A percentile compares a stretch with the other conserved stretches of the same genome.
phyloP scores from a whole-genome alignment of 495 filamentous ascomycete species.

The Hypomontagnella monticulosa region DNA sequence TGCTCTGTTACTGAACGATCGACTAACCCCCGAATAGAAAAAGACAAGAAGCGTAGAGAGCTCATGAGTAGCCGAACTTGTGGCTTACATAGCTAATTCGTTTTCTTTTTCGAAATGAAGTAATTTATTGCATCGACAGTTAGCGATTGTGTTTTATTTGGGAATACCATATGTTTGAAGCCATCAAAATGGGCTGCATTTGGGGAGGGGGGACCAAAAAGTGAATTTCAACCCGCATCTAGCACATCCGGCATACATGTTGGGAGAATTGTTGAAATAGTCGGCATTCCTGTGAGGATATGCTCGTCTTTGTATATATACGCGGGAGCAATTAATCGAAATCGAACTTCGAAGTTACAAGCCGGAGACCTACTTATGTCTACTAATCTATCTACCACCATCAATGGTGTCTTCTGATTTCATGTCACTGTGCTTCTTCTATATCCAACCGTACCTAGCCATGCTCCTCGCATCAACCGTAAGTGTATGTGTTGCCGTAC shows the following conservation, averaged over 20 bases:
- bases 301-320: slow-evolving; percentile 24
- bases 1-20: slow-evolving; percentile 24
- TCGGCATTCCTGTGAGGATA: slow-evolving; percentile 20
- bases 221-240: slow-evolving; percentile 14
- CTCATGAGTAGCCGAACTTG: slow-evolving; percentile 75
- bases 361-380: too few relatives aligned
- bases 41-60: slow-evolving; percentile 76
- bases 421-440: background rate
- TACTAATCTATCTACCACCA: too few relatives aligned
- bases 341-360: slow-evolving; percentile 5
- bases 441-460: too few relatives aligned
- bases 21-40: slow-evolving; percentile 63
- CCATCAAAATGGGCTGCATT: slow-evolving; percentile 20
- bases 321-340: slow-evolving; percentile 10
- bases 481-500: too few relatives aligned
- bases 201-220: slow-evolving; percentile 27
- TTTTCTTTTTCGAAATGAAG: background rate
- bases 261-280: slow-evolving; percentile 10
- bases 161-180: slow-evolving; percentile 26
- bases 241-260: slow-evolving; percentile 15
- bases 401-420: too few relatives aligned
- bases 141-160: slow-evolving; percentile 30
- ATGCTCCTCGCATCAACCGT: too few relatives aligned
- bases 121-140: slow-evolving; percentile 32
- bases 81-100: slow-evolving; percentile 57